Evolutionary conservation across 208 protist genomes (phyloP).

Genomic region (Endotrypanum monterogeii): DNA sequence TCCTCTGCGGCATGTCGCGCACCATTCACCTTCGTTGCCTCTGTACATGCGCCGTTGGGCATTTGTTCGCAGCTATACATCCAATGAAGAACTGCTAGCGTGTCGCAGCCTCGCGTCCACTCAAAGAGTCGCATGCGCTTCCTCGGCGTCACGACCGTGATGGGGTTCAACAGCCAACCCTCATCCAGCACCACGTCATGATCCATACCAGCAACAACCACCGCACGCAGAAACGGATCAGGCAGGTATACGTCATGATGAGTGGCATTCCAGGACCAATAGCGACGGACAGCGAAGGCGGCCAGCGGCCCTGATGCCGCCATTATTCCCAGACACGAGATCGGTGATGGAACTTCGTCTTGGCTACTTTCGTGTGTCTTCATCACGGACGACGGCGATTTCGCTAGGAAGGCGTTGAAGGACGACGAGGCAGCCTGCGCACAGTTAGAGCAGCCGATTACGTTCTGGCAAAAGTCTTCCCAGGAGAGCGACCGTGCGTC

Average conservation of each 20-base stretch:
- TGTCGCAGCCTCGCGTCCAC: constrained; percentile 30
- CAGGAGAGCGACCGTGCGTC: constrained; percentile 55
- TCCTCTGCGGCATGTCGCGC: constrained; percentile 35
- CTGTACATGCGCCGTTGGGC: background rate
- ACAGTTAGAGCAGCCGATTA: constrained; percentile 64
- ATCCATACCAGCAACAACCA: constrained; percentile 16
- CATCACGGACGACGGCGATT: background rate
- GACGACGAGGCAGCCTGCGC: constrained; percentile 31
- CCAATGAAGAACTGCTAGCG: constrained; percentile 13
- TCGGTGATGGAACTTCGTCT: constrained; percentile 6
- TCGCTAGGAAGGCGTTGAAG: constrained; percentile 49
- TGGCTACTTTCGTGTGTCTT: background rate
- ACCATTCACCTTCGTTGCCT: background rate
- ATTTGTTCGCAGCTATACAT: background rate
- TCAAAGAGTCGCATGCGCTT: constrained; percentile 24
- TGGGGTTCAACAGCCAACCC: constrained; percentile 17
- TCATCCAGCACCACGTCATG: constrained; percentile 1
- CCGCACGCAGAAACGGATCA: constrained; percentile 25
- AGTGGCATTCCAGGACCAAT: constrained; percentile 32
- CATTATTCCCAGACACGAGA: constrained; percentile 21
- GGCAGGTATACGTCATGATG: constrained; percentile 28
- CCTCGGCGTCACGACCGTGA: background rate
- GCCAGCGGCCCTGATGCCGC: constrained; percentile 25
- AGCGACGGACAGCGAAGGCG: constrained; percentile 26
- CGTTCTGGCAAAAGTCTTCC: constrained; percentile 39